Conservation (phyloP, 129 eudicot species). For the Flaveria bidentis region DNA sequence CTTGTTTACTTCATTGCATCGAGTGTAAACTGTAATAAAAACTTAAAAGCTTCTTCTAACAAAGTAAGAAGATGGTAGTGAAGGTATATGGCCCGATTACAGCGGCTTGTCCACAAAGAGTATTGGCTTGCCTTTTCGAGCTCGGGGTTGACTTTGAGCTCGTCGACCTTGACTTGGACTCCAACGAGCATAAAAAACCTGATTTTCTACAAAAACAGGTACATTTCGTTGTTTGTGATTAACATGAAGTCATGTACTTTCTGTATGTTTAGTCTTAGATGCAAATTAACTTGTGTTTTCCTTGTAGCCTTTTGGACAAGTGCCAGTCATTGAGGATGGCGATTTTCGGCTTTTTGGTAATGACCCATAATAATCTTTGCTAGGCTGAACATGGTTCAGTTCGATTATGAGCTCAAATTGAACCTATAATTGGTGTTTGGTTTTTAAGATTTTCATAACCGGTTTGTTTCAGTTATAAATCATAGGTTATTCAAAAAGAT, state of each 20-base stretch:
- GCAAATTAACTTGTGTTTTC: neutral
- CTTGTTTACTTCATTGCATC: too few relatives aligned
- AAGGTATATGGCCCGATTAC: conserved; percentile 63
- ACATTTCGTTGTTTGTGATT: too few relatives aligned
- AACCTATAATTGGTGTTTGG: too few relatives aligned
- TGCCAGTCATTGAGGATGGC: conserved; percentile 75
- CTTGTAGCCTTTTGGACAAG: conserved; percentile 84
- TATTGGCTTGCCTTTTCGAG: conserved; percentile 73
- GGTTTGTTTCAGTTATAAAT: too few relatives aligned
- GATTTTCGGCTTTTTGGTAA: conserved; percentile 84
- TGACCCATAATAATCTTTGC: neutral
- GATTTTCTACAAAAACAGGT: conserved; percentile 62
- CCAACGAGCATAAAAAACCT: conserved; percentile 62
- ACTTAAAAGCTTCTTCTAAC: neutral
- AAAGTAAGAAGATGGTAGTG: conserved; percentile 51
- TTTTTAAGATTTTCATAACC: too few relatives aligned
- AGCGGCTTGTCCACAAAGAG: conserved; percentile 79
- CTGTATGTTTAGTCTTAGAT: neutral
- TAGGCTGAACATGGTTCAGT: too few relatives aligned
- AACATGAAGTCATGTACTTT: neutral
- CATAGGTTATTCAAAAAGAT: too few relatives aligned
- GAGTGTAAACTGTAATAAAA: neutral
- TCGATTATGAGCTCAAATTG: too few relatives aligned
- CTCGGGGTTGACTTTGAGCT: conserved; percentile 59
- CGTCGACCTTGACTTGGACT: conserved; percentile 54